These are phyloP conservation scores for Paraconiothyrium brasiliense DNA, from an alignment of 2,329 filamentous ascomycete genomes.

Conservation along the genomic window DNA sequence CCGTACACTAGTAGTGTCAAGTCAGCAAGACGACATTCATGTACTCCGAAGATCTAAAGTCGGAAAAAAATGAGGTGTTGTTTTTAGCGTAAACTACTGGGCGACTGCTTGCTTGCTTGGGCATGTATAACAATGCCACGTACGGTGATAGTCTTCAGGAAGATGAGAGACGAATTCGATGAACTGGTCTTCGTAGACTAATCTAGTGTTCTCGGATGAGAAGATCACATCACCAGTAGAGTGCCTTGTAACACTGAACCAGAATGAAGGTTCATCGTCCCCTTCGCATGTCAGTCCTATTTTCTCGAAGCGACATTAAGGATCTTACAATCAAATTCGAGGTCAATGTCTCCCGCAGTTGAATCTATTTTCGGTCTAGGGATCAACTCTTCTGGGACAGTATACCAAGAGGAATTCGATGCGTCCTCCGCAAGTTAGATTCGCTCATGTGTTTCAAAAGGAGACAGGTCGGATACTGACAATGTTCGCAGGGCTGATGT, in stretches of 20 bases:
- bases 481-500: constrained; percentile 73
- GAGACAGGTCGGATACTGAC: constrained; percentile 31
- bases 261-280: constrained; percentile 67
- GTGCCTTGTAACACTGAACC: constrained; percentile 64
- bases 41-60: too few relatives aligned
- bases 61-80: too few relatives aligned
- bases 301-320: background rate
- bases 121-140: background rate
- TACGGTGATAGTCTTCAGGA: constrained; percentile 73
- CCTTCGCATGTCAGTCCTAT: constrained; percentile 41
- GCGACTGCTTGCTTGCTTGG: background rate
- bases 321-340: constrained; percentile 56
- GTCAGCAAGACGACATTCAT: background rate
- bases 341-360: constrained; percentile 51
- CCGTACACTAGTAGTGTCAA: constrained; percentile 65
- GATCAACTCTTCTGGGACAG: constrained; percentile 71
- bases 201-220: constrained; percentile 68
- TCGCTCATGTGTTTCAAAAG: background rate
- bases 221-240: constrained; percentile 74
- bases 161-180: constrained; percentile 74
- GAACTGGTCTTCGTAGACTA: constrained; percentile 82
- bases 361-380: constrained; percentile 62
- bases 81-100: background rate
- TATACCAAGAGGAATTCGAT: constrained; percentile 72
- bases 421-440: constrained; percentile 47